phyloP scores from a whole-genome alignment of 2,329 filamentous ascomycete genomes.

The Aspergillus quadrilineatus region DNA sequence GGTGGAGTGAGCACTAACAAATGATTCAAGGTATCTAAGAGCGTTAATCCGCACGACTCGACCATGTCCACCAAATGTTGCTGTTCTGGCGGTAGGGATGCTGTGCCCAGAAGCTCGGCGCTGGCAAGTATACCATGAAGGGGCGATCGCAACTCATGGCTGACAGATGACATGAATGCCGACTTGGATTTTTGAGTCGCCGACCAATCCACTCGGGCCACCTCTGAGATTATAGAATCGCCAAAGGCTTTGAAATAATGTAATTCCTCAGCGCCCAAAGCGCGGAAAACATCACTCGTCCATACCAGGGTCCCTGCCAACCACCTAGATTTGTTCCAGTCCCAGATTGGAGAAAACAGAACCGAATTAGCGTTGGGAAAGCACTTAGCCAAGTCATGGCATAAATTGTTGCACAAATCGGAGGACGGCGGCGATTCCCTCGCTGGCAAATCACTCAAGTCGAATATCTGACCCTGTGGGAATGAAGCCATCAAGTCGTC shows the following conservation, averaged over 20 bases:
- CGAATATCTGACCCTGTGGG: conserved; percentile 27
- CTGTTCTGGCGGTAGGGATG: conserved; percentile 39
- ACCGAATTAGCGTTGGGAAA: conserved; percentile 27
- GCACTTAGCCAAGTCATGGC: conserved; percentile 2
- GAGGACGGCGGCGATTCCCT: neutral
- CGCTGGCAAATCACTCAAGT: conserved; percentile 11
- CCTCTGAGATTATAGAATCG: conserved; percentile 38
- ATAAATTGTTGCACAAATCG: conserved; percentile 13
- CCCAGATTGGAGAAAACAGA: conserved; percentile 34
- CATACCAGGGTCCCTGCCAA: conserved; percentile 31
- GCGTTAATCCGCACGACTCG: conserved; percentile 51
- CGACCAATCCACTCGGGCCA: conserved; percentile 35
- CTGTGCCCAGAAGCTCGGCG: conserved; percentile 49
- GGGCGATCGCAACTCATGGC: conserved; percentile 51
- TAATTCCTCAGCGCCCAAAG: conserved; percentile 25
- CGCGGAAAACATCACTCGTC: conserved; percentile 23
- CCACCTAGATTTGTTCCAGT: conserved; percentile 32
- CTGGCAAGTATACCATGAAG: conserved; percentile 48
- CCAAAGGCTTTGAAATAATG: conserved; percentile 36
- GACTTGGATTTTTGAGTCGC: conserved; percentile 47
- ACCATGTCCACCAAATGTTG: conserved; percentile 45
- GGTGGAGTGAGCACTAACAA: conserved; percentile 11
- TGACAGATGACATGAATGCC: conserved; percentile 53
- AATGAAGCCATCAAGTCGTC: conserved; percentile 22
- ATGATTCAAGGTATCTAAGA: conserved; percentile 47